Evolutionary conservation across 2,329 filamentous ascomycete species (phyloP).

Genomic region (Lachnellula willkommii): DNA sequence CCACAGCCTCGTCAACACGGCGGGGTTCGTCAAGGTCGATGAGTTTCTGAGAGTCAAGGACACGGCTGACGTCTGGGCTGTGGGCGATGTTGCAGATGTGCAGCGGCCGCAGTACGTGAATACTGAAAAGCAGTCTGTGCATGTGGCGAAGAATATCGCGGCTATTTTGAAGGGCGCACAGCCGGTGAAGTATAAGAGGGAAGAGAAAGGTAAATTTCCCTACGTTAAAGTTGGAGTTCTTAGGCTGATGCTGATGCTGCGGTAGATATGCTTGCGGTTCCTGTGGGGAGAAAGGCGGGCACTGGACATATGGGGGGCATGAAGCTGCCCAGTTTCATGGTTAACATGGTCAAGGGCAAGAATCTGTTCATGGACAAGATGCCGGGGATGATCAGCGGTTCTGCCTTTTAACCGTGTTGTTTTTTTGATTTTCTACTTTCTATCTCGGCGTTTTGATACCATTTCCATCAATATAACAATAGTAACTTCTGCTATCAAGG

Average conservation of each 20-base stretch:
- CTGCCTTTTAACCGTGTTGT: background rate
- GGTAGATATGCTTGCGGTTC: conserved; percentile 22
- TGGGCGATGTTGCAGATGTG: conserved; percentile 21
- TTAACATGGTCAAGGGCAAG: conserved; percentile 11
- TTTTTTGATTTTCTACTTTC: background rate
- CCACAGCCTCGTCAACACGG: conserved; percentile 38
- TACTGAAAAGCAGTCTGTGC: conserved; percentile 17
- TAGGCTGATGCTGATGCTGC: conserved; percentile 3
- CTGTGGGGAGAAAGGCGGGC: conserved; percentile 36
- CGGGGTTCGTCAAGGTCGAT: conserved; percentile 45
- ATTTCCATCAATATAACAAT: background rate
- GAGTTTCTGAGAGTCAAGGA: conserved; percentile 44
- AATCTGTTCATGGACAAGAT: conserved; percentile 4
- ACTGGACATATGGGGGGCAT: conserved; percentile 25
- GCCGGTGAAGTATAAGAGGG: conserved; percentile 19
- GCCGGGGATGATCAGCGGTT: background rate
- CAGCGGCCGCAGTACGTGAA: conserved; percentile 22
- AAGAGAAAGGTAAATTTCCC: conserved; percentile 12
- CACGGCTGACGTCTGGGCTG: conserved; percentile 30
- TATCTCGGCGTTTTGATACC: background rate
- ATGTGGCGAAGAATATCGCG: conserved; percentile 25
- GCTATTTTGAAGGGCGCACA: conserved; percentile 13
- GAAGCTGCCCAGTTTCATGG: conserved; percentile 21
- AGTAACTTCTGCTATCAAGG: background rate
- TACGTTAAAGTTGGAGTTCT: background rate